These are phyloP conservation scores for Beauveria rudraprayagi DNA, from an alignment of 2,329 filamentous ascomycete genomes.

Conservation along the genomic window DNA sequence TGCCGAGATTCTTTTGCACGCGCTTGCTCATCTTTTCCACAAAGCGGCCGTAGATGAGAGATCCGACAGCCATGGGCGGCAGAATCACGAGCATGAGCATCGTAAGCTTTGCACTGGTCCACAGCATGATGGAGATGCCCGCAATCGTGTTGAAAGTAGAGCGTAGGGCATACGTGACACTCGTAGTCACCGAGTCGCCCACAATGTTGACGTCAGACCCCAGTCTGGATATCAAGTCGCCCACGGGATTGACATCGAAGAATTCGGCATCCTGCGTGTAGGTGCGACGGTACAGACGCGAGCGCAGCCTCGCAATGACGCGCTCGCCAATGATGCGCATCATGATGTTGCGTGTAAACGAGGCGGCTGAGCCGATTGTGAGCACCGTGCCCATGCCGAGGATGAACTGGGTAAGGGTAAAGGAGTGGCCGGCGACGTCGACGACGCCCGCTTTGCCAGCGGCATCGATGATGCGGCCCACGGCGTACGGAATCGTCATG, in stretches of 20 bases:
- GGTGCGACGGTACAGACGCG: slow-evolving; percentile 85
- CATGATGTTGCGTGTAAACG: slow-evolving; percentile 89
- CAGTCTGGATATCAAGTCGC: slow-evolving; percentile 89
- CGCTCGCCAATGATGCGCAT: slow-evolving; percentile 91
- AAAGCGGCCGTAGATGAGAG: slow-evolving; percentile 83
- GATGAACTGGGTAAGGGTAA: slow-evolving; percentile 85
- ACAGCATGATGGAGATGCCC: slow-evolving; percentile 90
- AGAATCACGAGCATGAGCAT: slow-evolving; percentile 79
- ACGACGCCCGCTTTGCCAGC: slow-evolving; percentile 66
- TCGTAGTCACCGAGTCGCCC: slow-evolving; percentile 96
- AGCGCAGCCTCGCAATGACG: slow-evolving; percentile 82
- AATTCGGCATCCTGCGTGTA: slow-evolving; percentile 97
- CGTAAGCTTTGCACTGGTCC: slow-evolving; percentile 84
- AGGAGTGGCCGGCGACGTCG: slow-evolving; percentile 67
- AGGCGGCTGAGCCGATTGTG: slow-evolving; percentile 76
- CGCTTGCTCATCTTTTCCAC: slow-evolving; percentile 84
- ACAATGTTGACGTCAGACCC: slow-evolving; percentile 97
- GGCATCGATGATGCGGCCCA: slow-evolving; percentile 89
- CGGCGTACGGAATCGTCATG: slow-evolving; percentile 94
- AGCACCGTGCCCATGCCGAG: slow-evolving; percentile 67
- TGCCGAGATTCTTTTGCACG: slow-evolving; percentile 89
- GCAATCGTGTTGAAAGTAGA: slow-evolving; percentile 83
- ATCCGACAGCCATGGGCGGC: slow-evolving; percentile 80
- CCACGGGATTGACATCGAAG: slow-evolving; percentile 95
- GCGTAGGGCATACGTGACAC: slow-evolving; percentile 86